Percentiles rank a stretch among this genome's conserved stretches.
Evolutionary conservation across 2,329 filamentous ascomycete species (phyloP).

Genomic region (Raffaelea deltoideospora): DNA sequence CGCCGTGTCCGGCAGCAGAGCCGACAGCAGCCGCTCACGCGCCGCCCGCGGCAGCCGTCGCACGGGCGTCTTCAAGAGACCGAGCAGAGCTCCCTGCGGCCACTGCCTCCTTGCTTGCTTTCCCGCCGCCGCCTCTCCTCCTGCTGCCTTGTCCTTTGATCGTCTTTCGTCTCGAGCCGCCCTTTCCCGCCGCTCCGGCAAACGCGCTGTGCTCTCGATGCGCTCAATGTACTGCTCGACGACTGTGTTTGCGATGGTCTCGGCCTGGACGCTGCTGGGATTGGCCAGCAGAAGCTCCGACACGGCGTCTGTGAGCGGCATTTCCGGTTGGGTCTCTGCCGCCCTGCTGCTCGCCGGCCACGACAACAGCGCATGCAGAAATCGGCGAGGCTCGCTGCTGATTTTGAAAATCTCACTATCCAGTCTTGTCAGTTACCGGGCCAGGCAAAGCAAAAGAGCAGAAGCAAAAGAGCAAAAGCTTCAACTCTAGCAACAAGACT

Average conservation of each 20-base stretch:
- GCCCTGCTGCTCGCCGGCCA: slow-evolving; percentile 2
- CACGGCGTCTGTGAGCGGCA: neutral
- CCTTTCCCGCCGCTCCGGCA: too few species aligned
- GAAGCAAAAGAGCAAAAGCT: too few species aligned
- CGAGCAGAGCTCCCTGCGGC: too few species aligned
- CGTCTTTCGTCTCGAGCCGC: neutral
- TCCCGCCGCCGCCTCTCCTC: too few species aligned
- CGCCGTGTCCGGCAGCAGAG: slow-evolving; percentile 11
- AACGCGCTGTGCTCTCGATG: too few species aligned
- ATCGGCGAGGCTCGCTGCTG: slow-evolving; percentile 1
- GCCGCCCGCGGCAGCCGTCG: slow-evolving; percentile 26
- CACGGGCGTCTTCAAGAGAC: slow-evolving; percentile 19
- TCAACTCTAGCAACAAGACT: too few species aligned
- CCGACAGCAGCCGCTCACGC: slow-evolving; percentile 26
- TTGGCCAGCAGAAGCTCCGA: neutral
- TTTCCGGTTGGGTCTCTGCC: too few species aligned
- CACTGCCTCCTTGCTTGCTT: too few species aligned
- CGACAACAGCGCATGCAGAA: slow-evolving; percentile 3
- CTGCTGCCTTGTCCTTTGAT: neutral
- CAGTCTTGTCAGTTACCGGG: neutral
- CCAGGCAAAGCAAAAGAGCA: neutral
- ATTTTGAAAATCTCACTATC: slow-evolving; percentile 5
- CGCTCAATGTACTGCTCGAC: slow-evolving; percentile 3
- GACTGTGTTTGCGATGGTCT: neutral
- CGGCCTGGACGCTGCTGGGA: slow-evolving; percentile 1